Evolutionary conservation across 2,329 filamentous ascomycete species (phyloP).

Genomic region (Malbranchea cinnamomea): DNA sequence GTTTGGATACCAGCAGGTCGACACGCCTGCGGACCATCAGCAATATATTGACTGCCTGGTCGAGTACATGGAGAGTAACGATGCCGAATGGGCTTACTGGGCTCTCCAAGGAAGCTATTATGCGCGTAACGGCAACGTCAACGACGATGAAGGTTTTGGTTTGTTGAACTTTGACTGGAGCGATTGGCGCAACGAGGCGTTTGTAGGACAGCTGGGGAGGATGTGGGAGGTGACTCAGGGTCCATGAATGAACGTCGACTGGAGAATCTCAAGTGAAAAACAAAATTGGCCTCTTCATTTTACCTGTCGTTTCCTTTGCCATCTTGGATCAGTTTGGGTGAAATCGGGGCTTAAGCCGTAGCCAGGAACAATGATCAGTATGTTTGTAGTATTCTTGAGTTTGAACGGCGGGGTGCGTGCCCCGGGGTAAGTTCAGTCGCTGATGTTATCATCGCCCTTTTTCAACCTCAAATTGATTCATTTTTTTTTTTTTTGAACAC

Average conservation of each 20-base stretch:
- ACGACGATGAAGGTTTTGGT: conserved; percentile 41
- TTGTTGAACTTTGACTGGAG: conserved; percentile 32
- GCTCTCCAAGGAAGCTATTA: conserved; percentile 45
- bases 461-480: no score
- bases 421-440: no score
- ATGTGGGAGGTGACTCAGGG: conserved; percentile 31
- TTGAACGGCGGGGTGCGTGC: no score
- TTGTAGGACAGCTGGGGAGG: conserved; percentile 19
- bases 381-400: no score
- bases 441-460: no score
- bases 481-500: no score
- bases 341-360: no score
- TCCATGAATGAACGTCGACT: conserved; percentile 15
- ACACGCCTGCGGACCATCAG: conserved; percentile 31
- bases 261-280: not conserved
- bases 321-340: no score
- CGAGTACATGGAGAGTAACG: conserved; percentile 39
- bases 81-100: conserved; percentile 47
- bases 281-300: no score
- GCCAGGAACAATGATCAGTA: no score
- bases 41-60: conserved; percentile 39
- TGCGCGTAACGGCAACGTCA: conserved; percentile 34
- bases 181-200: conserved; percentile 24
- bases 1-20: conserved; percentile 41
- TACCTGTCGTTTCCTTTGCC: no score